Evolutionary conservation across 2,329 filamentous ascomycete species (phyloP), one percentile per base, ranked within the genome.

Genomic region (Xylaria sp.): DNA sequence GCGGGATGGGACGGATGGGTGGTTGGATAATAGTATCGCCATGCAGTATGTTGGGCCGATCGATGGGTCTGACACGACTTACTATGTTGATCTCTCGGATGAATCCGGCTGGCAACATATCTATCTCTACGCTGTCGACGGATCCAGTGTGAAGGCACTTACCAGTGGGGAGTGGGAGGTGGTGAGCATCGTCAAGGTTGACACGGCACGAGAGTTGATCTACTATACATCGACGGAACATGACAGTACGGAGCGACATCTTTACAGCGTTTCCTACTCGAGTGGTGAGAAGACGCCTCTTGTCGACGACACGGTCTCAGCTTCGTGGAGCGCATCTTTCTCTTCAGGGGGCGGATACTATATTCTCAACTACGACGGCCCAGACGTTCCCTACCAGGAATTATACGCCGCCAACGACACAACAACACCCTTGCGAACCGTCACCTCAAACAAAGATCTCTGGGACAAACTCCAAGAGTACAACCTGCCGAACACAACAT

Each of bases 101-200:
- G 79, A 83, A 62, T 82, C 81, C 4, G 86, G 86, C 16, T 88
- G 80, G 83, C 80, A 78, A 35, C 87, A 90, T 67, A 74, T 89
- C 51, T 89, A 89, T 68, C 75, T 89, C 0, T 83, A 84, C 68
- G 79, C 85, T 0, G 78, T 87, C 16, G 72, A 79, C 11, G 82
- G 82, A 1, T 81, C 82, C 19, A 73, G 80, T 47, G 75, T 80
- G 1, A 79, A 81, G 2, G 76, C 83, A 1, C 76, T 89, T n/a
- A 89, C 86, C 0, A 75, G 76, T 2, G 86, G 86, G 2, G 76
- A 87, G 16, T 90, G 85, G 83, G 87, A 90, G 67, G 86, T 89
- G 1, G 75, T 76, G 0, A 66, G 76, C 0, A 80, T 89, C 52
- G 72, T 85, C 42, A 83, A 85, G 65, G 77, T 89, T 53, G 85